These are phyloP conservation scores for Cryptococcus depauperatus DNA, from an alignment of 1,284 basidiomycete species.

Conservation along the genomic window DNA sequence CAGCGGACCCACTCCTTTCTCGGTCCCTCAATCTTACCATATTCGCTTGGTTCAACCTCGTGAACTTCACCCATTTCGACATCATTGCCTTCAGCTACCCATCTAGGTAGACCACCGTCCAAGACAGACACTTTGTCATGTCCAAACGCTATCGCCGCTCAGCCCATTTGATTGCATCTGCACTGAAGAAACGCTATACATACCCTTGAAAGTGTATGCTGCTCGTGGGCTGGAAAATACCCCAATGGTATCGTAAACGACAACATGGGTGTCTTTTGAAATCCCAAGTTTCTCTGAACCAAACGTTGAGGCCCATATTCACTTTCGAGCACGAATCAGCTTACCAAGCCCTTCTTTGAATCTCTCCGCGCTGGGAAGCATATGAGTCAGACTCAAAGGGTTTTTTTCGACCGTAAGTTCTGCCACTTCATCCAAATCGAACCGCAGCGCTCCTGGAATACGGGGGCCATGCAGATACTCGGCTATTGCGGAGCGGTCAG, in stretches of 20 bases:
- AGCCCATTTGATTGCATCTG: not conserved
- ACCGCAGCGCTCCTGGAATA: conserved; percentile 65
- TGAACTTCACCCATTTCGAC: conserved; percentile 50
- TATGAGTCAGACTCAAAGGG: conserved; percentile 72
- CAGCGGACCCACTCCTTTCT: conserved; percentile 51
- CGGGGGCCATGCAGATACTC: conserved; percentile 47
- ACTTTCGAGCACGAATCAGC: conserved; percentile 21
- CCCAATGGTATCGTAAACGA: conserved; percentile 81
- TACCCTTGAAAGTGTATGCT: conserved; percentile 75
- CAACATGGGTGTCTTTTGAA: conserved; percentile 64
- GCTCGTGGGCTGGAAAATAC: conserved; percentile 85
- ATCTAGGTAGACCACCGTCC: conserved; percentile 79
- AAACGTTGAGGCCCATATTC: not conserved
- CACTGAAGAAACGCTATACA: conserved; percentile 10
- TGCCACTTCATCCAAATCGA: conserved; percentile 68
- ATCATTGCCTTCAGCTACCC: conserved; percentile 63
- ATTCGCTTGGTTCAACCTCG: conserved; percentile 21
- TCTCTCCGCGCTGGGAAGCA: conserved; percentile 70
- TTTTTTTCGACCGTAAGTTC: conserved; percentile 45
- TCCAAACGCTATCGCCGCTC: conserved; percentile 57
- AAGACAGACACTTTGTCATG: conserved; percentile 76
- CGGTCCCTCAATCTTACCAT: conserved; percentile 44
- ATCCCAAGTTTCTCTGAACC: conserved; percentile 64
- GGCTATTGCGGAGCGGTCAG: conserved; percentile 31
- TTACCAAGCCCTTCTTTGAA: conserved; percentile 75